Evolutionary conservation across 208 protist genomes (phyloP).

Genomic region (Leishmania mexicana): DNA sequence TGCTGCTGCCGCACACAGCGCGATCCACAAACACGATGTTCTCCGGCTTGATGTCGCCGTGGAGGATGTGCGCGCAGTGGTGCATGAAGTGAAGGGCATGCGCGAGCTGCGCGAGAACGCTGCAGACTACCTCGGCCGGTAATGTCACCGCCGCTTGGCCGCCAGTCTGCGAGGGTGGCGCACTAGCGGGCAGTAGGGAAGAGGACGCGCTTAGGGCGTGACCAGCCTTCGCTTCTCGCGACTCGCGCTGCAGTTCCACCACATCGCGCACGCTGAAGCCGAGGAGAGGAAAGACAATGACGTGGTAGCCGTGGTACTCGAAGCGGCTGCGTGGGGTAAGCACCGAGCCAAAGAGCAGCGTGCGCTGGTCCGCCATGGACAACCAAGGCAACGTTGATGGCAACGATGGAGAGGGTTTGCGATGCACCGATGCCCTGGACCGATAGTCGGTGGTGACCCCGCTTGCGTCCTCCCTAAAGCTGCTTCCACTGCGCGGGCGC

Average conservation of each 20-base stretch:
- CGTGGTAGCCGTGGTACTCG: slow-evolving; percentile 56
- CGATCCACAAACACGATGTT: slow-evolving; percentile 72
- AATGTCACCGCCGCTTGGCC: slow-evolving; percentile 6
- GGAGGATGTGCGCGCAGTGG: slow-evolving; percentile 73
- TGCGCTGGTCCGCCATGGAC: slow-evolving; percentile 15
- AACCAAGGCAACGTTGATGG: slow-evolving; percentile 7
- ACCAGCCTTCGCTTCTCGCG: slow-evolving; percentile 7
- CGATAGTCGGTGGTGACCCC: not conserved
- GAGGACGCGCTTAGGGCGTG: not conserved
- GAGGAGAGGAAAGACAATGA: slow-evolving; percentile 61
- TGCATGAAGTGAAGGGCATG: slow-evolving; percentile 69
- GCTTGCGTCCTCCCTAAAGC: not conserved
- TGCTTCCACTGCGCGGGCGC: slow-evolving; percentile 9
- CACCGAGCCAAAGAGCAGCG: slow-evolving; percentile 12
- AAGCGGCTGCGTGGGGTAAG: slow-evolving; percentile 38
- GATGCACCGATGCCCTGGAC: not conserved
- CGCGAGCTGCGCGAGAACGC: slow-evolving; percentile 84
- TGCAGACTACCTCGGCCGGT: slow-evolving; percentile 23
- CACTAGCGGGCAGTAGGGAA: not conserved
- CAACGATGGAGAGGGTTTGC: not conserved
- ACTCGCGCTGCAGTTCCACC: slow-evolving; percentile 38
- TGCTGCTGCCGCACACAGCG: slow-evolving; percentile 2
- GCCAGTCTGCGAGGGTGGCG: not conserved
- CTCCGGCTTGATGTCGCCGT: slow-evolving; percentile 96
- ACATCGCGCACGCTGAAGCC: slow-evolving; percentile 68